Percentiles rank a stretch among this genome's conserved stretches.
Evolutionary conservation across 805 yeast species (phyloP).

Genomic region (Suhomyces prunicola): DNA sequence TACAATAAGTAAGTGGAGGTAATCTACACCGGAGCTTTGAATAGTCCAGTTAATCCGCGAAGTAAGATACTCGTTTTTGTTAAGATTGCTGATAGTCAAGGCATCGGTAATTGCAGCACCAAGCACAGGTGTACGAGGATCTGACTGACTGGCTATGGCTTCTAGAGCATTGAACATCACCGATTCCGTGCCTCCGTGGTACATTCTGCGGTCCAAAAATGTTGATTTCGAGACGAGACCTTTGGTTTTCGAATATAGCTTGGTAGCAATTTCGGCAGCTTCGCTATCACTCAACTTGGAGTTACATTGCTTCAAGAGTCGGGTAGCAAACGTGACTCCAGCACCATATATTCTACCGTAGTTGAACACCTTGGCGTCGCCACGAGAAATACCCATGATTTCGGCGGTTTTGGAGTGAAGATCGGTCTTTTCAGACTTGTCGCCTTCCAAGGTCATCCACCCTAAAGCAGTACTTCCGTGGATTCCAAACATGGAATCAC

Average conservation of each 20-base stretch:
- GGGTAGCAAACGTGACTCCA: slow-evolving; percentile 85
- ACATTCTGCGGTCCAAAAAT: slow-evolving; percentile 31
- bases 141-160: slow-evolving; percentile 73
- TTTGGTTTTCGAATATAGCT: slow-evolving; percentile 77
- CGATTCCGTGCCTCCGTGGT: slow-evolving; percentile 93
- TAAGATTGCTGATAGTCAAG: slow-evolving; percentile 59
- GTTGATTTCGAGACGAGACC: slow-evolving; percentile 45
- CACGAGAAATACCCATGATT: slow-evolving; percentile 82
- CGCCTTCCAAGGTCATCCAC: slow-evolving; percentile 99
- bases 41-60: slow-evolving; percentile 97
- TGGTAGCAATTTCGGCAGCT: slow-evolving; percentile 62
- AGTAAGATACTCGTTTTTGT: slow-evolving; percentile 68
- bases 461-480: slow-evolving; percentile 98
- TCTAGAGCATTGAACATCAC: slow-evolving; percentile 87
- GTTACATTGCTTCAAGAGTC: slow-evolving; percentile 80
- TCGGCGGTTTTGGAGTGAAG: slow-evolving; percentile 91
- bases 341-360: slow-evolving; percentile 98
- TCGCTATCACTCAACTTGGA: slow-evolving; percentile 62
- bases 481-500: slow-evolving; percentile 81
- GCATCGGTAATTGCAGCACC: slow-evolving; percentile 95
- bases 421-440: slow-evolving; percentile 88
- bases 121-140: slow-evolving; percentile 84
- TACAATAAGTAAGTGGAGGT: slow-evolving; percentile 76
- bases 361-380: slow-evolving; percentile 92
- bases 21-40: slow-evolving; percentile 97